These are phyloP conservation scores for Xylaria sp. DNA, from an alignment of 2,329 filamentous ascomycete genomes.

Conservation along the genomic window DNA sequence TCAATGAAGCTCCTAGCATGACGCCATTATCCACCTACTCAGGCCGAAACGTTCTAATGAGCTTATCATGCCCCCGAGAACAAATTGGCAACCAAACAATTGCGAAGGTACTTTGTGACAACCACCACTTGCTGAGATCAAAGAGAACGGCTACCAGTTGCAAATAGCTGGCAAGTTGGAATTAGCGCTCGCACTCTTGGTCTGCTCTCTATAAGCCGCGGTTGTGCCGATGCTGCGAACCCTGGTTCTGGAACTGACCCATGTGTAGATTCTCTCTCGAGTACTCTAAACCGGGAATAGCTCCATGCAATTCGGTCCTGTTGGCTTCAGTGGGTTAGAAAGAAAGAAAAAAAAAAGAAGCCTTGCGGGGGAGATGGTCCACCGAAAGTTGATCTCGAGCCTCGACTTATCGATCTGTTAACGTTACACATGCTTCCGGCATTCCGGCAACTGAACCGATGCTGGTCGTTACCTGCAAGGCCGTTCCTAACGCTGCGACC, in stretches of 20 bases:
- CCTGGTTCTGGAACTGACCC: slow-evolving; percentile 2
- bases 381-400: slow-evolving; percentile 10
- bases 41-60: background rate
- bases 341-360: background rate
- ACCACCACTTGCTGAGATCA: background rate
- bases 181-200: background rate
- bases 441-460: slow-evolving; percentile 1
- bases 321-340: slow-evolving; percentile 10
- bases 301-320: slow-evolving; percentile 15
- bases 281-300: background rate
- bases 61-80: background rate
- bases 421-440: slow-evolving; percentile 23
- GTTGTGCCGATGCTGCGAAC: slow-evolving; percentile 4
- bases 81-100: background rate
- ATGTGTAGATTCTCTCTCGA: background rate
- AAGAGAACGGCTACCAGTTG: background rate
- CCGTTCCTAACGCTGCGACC: background rate
- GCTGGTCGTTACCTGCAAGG: background rate
- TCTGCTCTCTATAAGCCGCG: background rate
- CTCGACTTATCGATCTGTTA: slow-evolving; percentile 4
- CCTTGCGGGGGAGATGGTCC: slow-evolving; percentile 23
- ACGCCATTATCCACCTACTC: slow-evolving; percentile 10
- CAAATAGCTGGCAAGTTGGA: background rate
- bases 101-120: background rate
- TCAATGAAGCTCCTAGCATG: background rate